Conservation (phyloP, 768 basidiomycete genomes). For the Suillus decipiens region DNA sequence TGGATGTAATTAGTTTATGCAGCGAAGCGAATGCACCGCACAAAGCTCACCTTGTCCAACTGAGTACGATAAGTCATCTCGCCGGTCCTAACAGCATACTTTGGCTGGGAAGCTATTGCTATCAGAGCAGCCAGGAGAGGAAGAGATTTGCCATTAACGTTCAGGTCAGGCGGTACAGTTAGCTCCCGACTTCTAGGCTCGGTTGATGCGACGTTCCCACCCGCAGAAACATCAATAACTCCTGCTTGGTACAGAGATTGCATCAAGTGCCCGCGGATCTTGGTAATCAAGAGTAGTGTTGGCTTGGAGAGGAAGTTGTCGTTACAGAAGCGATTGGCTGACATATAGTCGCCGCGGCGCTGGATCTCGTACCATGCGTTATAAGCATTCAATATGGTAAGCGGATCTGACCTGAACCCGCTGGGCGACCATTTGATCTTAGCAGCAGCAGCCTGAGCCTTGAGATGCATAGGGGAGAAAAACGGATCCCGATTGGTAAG, state of each 20-base stretch:
- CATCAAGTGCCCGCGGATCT: slow-evolving; percentile 76
- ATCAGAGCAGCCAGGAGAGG: slow-evolving; percentile 84
- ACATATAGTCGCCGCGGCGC: slow-evolving; percentile 57
- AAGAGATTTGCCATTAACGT: slow-evolving; percentile 68
- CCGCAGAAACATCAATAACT: slow-evolving; percentile 79
- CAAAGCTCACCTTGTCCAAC: slow-evolving; percentile 71
- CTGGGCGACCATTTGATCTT: slow-evolving; percentile 80
- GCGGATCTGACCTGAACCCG: slow-evolving; percentile 82
- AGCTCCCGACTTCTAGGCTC: slow-evolving; percentile 35
- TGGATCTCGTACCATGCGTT: slow-evolving; percentile 80
- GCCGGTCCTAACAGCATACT: slow-evolving; percentile 79
- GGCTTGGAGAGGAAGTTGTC: slow-evolving; percentile 90
- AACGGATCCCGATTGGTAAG: slow-evolving; percentile 91
- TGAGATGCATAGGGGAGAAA: slow-evolving; percentile 76
- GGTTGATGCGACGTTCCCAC: slow-evolving; percentile 44
- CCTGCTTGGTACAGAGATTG: slow-evolving; percentile 78
- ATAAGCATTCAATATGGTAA: slow-evolving; percentile 80
- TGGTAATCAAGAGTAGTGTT: slow-evolving; percentile 79
- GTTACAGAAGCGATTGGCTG: slow-evolving; percentile 73
- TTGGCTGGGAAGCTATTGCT: slow-evolving; percentile 84
- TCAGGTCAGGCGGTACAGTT: slow-evolving; percentile 65
- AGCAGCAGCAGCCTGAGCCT: slow-evolving; percentile 64
- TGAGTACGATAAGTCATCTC: slow-evolving; percentile 71
- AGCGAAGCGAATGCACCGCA: slow-evolving; percentile 5
- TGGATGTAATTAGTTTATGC: slow-evolving; percentile 32